phyloP scores from a whole-genome alignment of 441 rosid genomes.

The Populus hybrid region DNA sequence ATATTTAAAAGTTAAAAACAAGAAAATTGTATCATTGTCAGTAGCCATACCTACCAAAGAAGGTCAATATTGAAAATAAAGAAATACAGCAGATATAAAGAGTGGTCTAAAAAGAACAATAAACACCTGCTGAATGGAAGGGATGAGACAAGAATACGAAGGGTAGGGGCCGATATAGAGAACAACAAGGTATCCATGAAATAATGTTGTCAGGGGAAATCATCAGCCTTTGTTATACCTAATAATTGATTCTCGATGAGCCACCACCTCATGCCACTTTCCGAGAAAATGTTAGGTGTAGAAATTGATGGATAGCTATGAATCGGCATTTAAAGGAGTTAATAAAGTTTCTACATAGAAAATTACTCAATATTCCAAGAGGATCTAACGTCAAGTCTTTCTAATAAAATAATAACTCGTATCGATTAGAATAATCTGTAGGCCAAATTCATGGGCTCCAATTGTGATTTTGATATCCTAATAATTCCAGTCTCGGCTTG shows the following conservation, averaged over 20 bases:
- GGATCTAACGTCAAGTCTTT: conserved; percentile 26
- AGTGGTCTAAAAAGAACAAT: neutral
- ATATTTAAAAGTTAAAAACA: too few relatives aligned
- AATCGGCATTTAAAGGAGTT: neutral
- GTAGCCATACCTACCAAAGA: neutral
- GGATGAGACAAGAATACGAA: neutral
- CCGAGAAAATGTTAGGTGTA: conserved; percentile 3
- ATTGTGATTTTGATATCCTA: neutral
- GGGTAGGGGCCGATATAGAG: neutral
- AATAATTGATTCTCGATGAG: conserved; percentile 4
- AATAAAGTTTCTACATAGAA: neutral
- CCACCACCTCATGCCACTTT: conserved; percentile 22
- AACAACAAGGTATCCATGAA: neutral
- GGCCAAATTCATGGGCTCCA: conserved; percentile 4
- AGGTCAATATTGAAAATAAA: neutral
- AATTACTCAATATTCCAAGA: conserved; percentile 20
- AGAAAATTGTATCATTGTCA: neutral
- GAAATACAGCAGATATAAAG: neutral
- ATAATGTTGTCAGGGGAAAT: neutral
- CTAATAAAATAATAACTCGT: neutral
- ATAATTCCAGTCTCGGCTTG: neutral
- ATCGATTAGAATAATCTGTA: neutral
- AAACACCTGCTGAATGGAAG: neutral
- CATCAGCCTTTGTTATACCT: neutral
- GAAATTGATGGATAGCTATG: conserved; percentile 13